These are phyloP conservation scores for Dipodascus albidus DNA, from an alignment of 805 yeast genomes.

Conservation along the genomic window DNA sequence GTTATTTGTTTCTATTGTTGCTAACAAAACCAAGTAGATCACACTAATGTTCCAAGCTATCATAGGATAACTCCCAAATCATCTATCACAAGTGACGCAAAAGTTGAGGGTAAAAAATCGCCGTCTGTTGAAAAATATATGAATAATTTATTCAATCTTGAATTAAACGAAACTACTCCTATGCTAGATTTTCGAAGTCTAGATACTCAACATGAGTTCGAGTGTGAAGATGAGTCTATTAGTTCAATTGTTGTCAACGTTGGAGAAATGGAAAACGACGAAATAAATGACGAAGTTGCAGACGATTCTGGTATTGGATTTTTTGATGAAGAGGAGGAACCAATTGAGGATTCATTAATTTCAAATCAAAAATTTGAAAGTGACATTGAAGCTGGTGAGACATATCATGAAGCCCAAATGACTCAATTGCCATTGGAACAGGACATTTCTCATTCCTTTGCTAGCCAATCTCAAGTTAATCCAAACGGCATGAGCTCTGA, in stretches of 20 bases:
- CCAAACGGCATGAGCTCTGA: too few relatives aligned
- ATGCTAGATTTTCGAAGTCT: too few relatives aligned
- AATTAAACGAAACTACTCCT: too few relatives aligned
- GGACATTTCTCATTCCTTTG: neutral
- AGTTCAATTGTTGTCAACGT: neutral
- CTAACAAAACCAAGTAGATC: too few relatives aligned
- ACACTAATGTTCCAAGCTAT: too few relatives aligned
- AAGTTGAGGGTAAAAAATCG: too few relatives aligned
- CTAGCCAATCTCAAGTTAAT: neutral
- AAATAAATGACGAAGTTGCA: neutral
- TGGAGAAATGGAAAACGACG: neutral
- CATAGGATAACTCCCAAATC: too few relatives aligned
- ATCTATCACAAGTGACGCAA: too few relatives aligned
- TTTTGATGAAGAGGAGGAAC: neutral
- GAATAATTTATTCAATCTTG: too few relatives aligned
- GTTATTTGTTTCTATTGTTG: too few relatives aligned
- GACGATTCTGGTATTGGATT: neutral
- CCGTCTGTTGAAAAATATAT: too few relatives aligned
- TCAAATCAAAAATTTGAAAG: neutral
- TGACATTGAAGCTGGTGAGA: neutral
- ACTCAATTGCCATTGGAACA: neutral
- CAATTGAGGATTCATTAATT: neutral
- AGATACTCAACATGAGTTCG: too few relatives aligned
- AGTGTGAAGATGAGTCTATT: neutral
- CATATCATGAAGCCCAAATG: neutral